Percentiles rank a stretch among this genome's conserved stretches.
Evolutionary conservation across 208 protist species (phyloP).

Genomic region (Leishmania martiniquensis): DNA sequence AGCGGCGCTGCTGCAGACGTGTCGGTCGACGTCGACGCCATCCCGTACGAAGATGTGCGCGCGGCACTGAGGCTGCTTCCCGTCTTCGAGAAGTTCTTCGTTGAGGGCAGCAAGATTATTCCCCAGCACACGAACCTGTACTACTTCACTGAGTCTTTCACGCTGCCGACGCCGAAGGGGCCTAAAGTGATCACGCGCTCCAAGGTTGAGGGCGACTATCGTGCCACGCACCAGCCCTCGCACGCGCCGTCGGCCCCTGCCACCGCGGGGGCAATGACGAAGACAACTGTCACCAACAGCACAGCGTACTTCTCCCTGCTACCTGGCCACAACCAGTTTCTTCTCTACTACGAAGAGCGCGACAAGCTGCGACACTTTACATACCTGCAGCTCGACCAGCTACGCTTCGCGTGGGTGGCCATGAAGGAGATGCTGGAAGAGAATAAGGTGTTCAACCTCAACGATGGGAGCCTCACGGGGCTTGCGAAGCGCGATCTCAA

Average conservation of each 20-base stretch:
- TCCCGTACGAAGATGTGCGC: conserved; percentile 28
- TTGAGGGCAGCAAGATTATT: conserved; percentile 47
- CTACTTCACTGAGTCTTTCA: conserved; percentile 53
- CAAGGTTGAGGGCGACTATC: conserved; percentile 56
- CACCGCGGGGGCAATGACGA: conserved; percentile 19
- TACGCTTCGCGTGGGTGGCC: conserved; percentile 75
- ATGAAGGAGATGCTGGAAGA: conserved; percentile 72
- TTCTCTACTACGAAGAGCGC: conserved; percentile 65
- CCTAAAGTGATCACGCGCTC: conserved; percentile 58
- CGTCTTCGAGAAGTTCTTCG: conserved; percentile 60
- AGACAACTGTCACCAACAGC: conserved; percentile 51
- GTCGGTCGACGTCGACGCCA: neutral
- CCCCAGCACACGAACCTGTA: conserved; percentile 51
- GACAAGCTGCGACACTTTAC: conserved; percentile 52
- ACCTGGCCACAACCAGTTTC: conserved; percentile 70
- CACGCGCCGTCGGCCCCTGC: conserved; percentile 18
- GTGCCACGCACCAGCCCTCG: conserved; percentile 12
- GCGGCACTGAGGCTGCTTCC: conserved; percentile 43
- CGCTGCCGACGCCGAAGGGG: conserved; percentile 71
- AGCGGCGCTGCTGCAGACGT: conserved; percentile 5
- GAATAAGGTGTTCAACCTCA: conserved; percentile 52
- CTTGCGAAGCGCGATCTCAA: conserved; percentile 66
- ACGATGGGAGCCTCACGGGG: conserved; percentile 65
- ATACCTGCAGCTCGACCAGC: conserved; percentile 78
- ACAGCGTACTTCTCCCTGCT: conserved; percentile 69